A percentile compares a stretch with the other conserved stretches of the same genome.
Conservation (phyloP, 805 yeast genomes). For the Sporopachydermia quercuum region DNA sequence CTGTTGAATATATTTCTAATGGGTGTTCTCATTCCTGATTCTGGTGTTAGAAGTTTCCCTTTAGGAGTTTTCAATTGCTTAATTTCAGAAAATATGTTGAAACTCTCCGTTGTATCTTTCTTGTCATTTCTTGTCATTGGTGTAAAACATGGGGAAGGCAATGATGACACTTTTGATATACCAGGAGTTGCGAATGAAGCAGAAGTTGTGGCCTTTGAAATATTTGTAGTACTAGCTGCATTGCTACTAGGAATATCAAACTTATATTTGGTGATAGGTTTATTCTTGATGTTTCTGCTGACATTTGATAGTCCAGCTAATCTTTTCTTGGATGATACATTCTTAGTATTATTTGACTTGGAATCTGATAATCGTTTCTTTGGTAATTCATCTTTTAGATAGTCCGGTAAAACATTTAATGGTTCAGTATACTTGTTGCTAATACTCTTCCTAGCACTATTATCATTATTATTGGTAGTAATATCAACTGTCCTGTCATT, state of each 20-base stretch:
- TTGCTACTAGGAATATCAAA: background rate
- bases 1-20: too few species aligned
- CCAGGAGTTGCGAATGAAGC: background rate
- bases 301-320: background rate
- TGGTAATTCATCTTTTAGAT: too few species aligned
- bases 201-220: too few species aligned
- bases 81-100: background rate
- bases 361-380: too few species aligned
- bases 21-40: background rate
- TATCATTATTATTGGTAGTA: too few species aligned
- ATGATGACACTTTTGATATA: background rate
- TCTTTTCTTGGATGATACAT: background rate
- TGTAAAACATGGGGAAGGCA: background rate
- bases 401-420: too few species aligned
- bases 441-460: too few species aligned
- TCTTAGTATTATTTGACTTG: too few species aligned
- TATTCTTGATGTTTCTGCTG: background rate
- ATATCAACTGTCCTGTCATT: too few species aligned
- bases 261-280: background rate
- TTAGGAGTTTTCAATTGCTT: background rate
- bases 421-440: too few species aligned
- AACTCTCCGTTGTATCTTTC: background rate
- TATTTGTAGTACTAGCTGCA: background rate
- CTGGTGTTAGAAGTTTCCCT: too few species aligned
- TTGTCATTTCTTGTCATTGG: background rate